Base-by-base conservation (phyloP, 2,329 filamentous ascomycete species). In the Thelonectria blattea region DNA sequence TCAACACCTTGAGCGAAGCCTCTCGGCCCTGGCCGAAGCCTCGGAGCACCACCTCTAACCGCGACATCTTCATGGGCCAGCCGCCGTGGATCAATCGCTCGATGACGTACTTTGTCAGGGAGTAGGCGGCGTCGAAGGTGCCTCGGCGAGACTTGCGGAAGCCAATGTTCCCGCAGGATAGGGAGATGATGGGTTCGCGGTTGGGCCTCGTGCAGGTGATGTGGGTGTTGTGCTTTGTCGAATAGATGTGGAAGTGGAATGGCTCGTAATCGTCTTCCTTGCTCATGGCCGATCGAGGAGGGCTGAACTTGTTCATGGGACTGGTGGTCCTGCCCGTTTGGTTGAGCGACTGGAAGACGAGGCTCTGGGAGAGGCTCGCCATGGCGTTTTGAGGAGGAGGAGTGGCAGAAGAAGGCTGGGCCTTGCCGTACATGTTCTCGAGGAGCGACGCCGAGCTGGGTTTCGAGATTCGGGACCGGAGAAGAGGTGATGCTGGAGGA, bases 191-290 rank as follows among this genome's bases (percentile, higher is more conserved):
- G 27, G 92, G 86, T 65, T 92, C 86, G 49, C 90, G 85, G 74
- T 92, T 88, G 27, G 95, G 93, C 71, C 89, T 88, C 20, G 93
- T 92, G 67, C 97, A 86, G 1, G 93, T 97, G 71, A 99, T 85
- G 78, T 98, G 92, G 18, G 92, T 95, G 81, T 99, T 99, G 85
- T 97, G 95, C 80, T 92, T 96, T 75, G 91, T 89, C 27, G 90
- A 81, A 78, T 88, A 94, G 75, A 99, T 83, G 80, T 97, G 92
- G 65, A 99, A 84, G 75, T 96, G 92, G 80, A 92, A 92, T 2
- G 91, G 89, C 72, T 90, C 85, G 39, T 80, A 64, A 14, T 75
- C 67, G 52, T 79, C 72, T 46, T 81, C 77, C 47, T 68, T 73
- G 59, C 55, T 74, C 62, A 8, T 63, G 56, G 9, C 55, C 46